Base-by-base conservation (phyloP, 2,329 filamentous ascomycete genomes). In the Chaetothyriales sp. region DNA sequence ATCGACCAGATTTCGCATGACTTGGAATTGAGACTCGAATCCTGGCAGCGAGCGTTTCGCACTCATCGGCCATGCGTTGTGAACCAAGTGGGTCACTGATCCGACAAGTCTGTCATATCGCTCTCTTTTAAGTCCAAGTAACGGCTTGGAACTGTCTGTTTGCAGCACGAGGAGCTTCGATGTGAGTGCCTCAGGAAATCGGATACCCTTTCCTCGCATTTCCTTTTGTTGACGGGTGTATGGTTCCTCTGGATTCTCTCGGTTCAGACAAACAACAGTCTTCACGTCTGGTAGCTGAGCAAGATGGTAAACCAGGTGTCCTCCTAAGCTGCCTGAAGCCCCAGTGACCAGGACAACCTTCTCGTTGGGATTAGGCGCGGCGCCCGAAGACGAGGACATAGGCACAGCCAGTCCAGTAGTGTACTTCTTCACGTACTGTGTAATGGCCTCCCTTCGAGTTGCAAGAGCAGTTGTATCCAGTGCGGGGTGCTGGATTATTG, bases 31-130 rank as follows among this genome's bases (percentile, higher is more conserved):
- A 0, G 71, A 66, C 57, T 74, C 71, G 51, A 79, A 80, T 0
- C 70, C 74, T 20, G 68, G 64, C 5, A 77, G 54, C 0, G 69
- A 63, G 18, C 77, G 69, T 60, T 74, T 77, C 60, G 73, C 76
- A 61, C 77, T 76, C 63, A 80, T 77, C 0, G 69, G 70, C 73
- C 73, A 78, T 0, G 75, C 74, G 56, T 75, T 78, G 63, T 80
- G 77, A 18, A 75, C 52, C 43, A 80, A 69, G 53, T 77, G 71
- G 0, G 76, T 78, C 7, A 71, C 72, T 1, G 49, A 58, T 0
- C 56, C n/a, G 0, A 64, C 58, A 0, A 78, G 65, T 0, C 48
- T 19, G 2, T 61, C 43, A 56, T 78, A 77, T 1, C 67, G 62
- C 3, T 58, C 43, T 0, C 52, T 15, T 0, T 63, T 54, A 0